Conservation (phyloP, 805 yeast genomes). For the Candida ortonii region DNA sequence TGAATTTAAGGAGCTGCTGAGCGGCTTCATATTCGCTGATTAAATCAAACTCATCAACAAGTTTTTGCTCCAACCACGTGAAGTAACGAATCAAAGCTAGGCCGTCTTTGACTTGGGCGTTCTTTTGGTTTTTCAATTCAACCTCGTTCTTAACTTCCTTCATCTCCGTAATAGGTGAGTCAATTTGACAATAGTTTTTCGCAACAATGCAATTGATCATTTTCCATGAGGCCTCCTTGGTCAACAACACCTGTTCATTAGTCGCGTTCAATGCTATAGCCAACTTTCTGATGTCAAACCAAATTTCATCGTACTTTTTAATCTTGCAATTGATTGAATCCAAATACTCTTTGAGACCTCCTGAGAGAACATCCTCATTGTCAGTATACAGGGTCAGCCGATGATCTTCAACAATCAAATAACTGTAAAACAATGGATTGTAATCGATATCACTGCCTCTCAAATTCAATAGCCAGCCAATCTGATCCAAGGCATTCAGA, state of each 20-base stretch:
- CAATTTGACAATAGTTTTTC: conserved; percentile 38
- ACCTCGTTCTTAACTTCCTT: conserved; percentile 49
- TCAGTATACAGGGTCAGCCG: conserved; percentile 43
- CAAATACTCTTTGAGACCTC: conserved; percentile 38
- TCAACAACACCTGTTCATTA: conserved; percentile 42
- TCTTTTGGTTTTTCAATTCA: conserved; percentile 50
- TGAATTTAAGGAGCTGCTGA: conserved; percentile 51
- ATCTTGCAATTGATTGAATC: conserved; percentile 41
- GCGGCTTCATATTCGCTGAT: conserved; percentile 68
- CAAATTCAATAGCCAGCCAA: conserved; percentile 86
- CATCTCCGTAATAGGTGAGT: conserved; percentile 56
- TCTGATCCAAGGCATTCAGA: conserved; percentile 66
- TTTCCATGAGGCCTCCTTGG: conserved; percentile 68
- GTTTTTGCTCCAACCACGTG: conserved; percentile 55
- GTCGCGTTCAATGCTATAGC: conserved; percentile 29
- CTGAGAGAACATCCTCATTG: conserved; percentile 15
- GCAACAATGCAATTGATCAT: conserved; percentile 48
- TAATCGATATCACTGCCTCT: conserved; percentile 56
- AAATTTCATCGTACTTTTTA: conserved; percentile 44
- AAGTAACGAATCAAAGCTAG: conserved; percentile 51
- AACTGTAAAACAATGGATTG: conserved; percentile 53
- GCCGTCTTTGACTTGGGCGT: conserved; percentile 58
- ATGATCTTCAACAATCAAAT: conserved; percentile 44
- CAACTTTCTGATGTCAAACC: conserved; percentile 39
- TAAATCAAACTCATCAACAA: conserved; percentile 40